Conservation (phyloP, 208 protist genomes). For the Trypanosoma conorhini region DNA sequence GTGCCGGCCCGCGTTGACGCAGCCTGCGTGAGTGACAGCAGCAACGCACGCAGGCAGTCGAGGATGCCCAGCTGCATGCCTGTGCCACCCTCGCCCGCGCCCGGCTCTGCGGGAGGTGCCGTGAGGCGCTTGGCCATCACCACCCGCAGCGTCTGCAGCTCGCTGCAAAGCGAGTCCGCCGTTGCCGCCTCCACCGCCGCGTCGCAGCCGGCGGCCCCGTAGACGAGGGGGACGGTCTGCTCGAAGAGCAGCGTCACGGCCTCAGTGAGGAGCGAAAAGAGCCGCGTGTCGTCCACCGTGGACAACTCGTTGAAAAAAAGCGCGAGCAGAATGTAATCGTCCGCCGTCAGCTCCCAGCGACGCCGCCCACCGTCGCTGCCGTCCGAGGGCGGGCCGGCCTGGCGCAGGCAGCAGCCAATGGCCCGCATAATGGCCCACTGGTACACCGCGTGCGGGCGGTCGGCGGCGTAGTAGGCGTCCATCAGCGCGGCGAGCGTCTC, state of each 20-base stretch:
- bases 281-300: constrained; percentile 30
- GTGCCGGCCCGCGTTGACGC: background rate
- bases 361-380: background rate
- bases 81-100: background rate
- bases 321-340: constrained; percentile 54
- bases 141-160: constrained; percentile 49
- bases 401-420: constrained; percentile 27
- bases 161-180: constrained; percentile 36
- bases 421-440: constrained; percentile 36
- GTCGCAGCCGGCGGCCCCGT: constrained; percentile 6
- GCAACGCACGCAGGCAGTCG: constrained; percentile 20
- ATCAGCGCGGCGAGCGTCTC: constrained; percentile 38
- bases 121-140: constrained; percentile 48
- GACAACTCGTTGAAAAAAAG: constrained; percentile 71
- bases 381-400: background rate
- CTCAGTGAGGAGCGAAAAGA: constrained; percentile 34
- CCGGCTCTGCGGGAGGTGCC: background rate
- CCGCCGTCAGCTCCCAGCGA: constrained; percentile 24
- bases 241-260: constrained; percentile 36
- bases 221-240: constrained; percentile 29
- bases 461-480: constrained; percentile 37
- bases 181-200: constrained; percentile 24
- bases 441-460: constrained; percentile 15
- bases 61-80: constrained; percentile 14
- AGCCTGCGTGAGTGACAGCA: constrained; percentile 16